phyloP scores from a whole-genome alignment of 2,329 filamentous ascomycete genomes.

The Colletotrichum musae region DNA sequence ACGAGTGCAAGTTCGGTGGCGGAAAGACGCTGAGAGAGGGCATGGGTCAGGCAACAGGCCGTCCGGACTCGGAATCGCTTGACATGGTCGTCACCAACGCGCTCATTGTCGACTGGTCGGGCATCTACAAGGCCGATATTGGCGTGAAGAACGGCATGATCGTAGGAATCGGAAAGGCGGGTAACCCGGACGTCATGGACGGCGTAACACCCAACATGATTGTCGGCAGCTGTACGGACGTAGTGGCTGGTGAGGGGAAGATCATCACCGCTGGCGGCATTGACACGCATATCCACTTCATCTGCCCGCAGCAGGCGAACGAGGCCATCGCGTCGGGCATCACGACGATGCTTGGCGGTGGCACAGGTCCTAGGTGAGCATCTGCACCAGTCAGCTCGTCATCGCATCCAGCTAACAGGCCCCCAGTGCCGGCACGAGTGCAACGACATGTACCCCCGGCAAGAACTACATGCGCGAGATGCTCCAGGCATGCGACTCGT shows the following conservation, averaged over 20 bases:
- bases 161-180: conserved; percentile 91
- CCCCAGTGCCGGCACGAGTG: conserved; percentile 83
- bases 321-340: conserved; percentile 89
- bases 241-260: conserved; percentile 90
- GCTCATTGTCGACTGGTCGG: conserved; percentile 89
- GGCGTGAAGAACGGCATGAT: conserved; percentile 91
- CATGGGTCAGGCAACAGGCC: conserved; percentile 92
- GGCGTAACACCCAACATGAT: conserved; percentile 84
- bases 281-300: conserved; percentile 93
- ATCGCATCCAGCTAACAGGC: conserved; percentile 42
- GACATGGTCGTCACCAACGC: conserved; percentile 93
- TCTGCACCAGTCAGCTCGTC: neutral
- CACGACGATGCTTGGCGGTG: conserved; percentile 91
- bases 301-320: conserved; percentile 91
- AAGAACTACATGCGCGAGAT: conserved; percentile 88
- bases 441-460: conserved; percentile 93
- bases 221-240: conserved; percentile 90
- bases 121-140: conserved; percentile 97
- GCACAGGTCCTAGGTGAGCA: conserved; percentile 85
- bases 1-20: conserved; percentile 95
- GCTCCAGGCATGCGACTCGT: conserved; percentile 85
- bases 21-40: conserved; percentile 95
- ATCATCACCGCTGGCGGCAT: conserved; percentile 93
- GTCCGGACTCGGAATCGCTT: conserved; percentile 78
- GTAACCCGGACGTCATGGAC: conserved; percentile 98